phyloP scores from a whole-genome alignment of 1,284 basidiomycete species.

The Pseudomicrostroma phylloplanum region DNA sequence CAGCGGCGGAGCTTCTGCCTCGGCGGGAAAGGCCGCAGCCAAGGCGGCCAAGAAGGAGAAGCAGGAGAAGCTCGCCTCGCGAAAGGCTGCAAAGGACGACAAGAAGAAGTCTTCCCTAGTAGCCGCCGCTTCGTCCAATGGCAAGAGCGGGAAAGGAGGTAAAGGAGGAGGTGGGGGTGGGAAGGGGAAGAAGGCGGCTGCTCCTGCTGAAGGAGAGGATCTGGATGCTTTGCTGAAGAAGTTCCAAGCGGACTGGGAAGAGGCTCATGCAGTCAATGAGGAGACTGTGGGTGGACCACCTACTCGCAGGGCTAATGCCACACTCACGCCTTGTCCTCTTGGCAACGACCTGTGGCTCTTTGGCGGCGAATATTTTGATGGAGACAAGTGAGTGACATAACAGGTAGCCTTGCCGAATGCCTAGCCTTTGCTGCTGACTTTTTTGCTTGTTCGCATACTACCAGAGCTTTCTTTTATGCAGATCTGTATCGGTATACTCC shows the following conservation, averaged over 20 bases:
- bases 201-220: constrained; percentile 42
- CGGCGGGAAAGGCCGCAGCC: constrained; percentile 39
- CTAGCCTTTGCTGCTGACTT: background rate
- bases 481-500: constrained; percentile 45
- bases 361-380: constrained; percentile 50
- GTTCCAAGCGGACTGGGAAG: constrained; percentile 43
- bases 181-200: constrained; percentile 24
- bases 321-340: constrained; percentile 43
- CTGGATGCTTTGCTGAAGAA: constrained; percentile 42
- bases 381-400: constrained; percentile 24
- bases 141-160: constrained; percentile 13
- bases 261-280: constrained; percentile 38
- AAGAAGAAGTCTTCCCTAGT: constrained; percentile 16
- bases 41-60: constrained; percentile 49
- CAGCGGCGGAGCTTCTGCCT: constrained; percentile 18
- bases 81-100: constrained; percentile 39
- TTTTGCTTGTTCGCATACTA: constrained; percentile 1
- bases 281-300: constrained; percentile 41
- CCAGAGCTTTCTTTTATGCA: constrained; percentile 37
- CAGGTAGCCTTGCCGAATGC: background rate
- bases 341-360: constrained; percentile 49
- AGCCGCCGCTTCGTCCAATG: constrained; percentile 16
- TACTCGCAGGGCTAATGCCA: constrained; percentile 44
- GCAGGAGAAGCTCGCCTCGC: constrained; percentile 44
- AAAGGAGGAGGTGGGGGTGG: constrained; percentile 14